These are phyloP conservation scores for Tremella mesenterica DNA, from an alignment of 768 basidiomycete genomes.

Conservation along the genomic window DNA sequence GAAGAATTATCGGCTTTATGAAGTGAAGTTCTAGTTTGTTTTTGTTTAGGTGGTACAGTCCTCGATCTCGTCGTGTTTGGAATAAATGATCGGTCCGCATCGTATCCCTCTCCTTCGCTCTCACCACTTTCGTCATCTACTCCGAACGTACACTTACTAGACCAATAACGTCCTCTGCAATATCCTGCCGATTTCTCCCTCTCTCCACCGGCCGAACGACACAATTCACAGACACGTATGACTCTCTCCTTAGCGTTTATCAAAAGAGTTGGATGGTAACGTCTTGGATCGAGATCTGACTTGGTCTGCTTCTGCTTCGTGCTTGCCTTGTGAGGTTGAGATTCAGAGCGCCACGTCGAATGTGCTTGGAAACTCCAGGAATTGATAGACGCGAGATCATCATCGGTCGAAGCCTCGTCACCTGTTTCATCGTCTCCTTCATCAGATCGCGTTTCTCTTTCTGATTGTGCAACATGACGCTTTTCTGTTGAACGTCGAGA, in stretches of 20 bases:
- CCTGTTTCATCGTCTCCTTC: background rate
- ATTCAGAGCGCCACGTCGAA: background rate
- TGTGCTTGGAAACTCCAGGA: background rate
- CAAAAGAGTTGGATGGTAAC: background rate
- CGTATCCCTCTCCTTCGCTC: background rate
- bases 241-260: background rate
- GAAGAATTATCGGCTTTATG: too few species aligned
- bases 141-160: slow-evolving; percentile 9
- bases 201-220: background rate
- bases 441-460: too few species aligned
- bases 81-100: background rate
- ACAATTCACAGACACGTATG: slow-evolving; percentile 1
- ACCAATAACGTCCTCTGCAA: slow-evolving; percentile 14
- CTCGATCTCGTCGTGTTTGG: too few species aligned
- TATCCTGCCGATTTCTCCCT: slow-evolving; percentile 9
- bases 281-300: background rate
- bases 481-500: too few species aligned
- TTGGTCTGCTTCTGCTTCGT: background rate
- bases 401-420: background rate
- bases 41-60: too few species aligned
- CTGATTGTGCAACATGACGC: too few species aligned
- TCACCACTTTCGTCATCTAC: background rate
- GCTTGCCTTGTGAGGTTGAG: background rate
- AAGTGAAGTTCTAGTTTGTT: too few species aligned
- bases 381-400: background rate